phyloP scores from a whole-genome alignment of 108 stramenopile species.

The Cyclotella atomus region DNA sequence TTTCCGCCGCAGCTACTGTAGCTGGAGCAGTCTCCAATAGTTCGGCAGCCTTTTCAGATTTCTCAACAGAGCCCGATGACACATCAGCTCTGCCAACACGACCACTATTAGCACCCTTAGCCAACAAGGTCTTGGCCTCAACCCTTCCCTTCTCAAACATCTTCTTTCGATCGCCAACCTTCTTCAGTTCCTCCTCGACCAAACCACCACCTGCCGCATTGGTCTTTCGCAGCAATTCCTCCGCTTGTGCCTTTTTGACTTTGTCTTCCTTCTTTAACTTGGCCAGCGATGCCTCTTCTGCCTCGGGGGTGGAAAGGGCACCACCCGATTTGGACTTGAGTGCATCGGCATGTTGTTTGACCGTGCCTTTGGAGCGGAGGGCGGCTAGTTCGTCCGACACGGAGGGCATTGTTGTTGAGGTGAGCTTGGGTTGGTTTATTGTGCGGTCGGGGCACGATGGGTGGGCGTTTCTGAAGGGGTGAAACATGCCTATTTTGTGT shows the following conservation, averaged over 20 bases:
- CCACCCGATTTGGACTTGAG: constrained; percentile 11
- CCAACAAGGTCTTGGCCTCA: constrained; percentile 22
- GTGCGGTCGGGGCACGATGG: neutral
- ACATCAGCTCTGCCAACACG: constrained; percentile 44
- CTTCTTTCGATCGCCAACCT: constrained; percentile 27
- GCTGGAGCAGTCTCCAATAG: no score
- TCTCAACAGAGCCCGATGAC: no score
- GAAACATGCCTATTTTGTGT: neutral
- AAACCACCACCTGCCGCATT: constrained; percentile 5
- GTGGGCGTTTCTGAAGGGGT: neutral
- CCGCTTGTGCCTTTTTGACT: constrained; percentile 23
- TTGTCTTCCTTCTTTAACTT: constrained; percentile 30
- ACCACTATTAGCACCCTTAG: constrained; percentile 13
- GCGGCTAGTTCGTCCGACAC: constrained; percentile 49
- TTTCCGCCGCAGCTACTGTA: no score
- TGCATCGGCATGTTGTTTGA: constrained; percentile 17
- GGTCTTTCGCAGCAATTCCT: constrained; percentile 19
- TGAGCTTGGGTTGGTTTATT: neutral
- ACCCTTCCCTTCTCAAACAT: neutral
- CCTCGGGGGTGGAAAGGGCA: constrained; percentile 48
- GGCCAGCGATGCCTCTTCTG: constrained; percentile 42
- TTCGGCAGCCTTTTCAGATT: no score
- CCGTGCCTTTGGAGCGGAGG: constrained; percentile 34
- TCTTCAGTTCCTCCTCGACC: constrained; percentile 19
- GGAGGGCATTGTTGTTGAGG: constrained; percentile 43